Conservation (phyloP, 139 green algal species). For the Coelastrella sp. region DNA sequence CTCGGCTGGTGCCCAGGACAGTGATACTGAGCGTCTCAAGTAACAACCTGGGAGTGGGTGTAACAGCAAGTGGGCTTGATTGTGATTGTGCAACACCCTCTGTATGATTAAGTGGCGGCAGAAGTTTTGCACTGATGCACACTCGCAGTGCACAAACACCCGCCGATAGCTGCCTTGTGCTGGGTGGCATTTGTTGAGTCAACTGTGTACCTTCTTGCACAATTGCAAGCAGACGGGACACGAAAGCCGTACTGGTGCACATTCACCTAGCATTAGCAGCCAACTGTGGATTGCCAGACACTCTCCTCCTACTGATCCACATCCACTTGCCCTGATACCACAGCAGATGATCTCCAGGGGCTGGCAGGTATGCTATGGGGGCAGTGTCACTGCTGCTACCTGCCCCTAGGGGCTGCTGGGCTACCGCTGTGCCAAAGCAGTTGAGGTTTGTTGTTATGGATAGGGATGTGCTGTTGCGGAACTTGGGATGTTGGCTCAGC, state of each 20-base stretch:
- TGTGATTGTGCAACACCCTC: neutral
- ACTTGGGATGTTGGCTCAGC: constrained; percentile 38
- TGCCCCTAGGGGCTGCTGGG: constrained; percentile 23
- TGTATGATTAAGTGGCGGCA: too few relatives aligned
- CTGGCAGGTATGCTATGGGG: constrained; percentile 47
- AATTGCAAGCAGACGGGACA: neutral
- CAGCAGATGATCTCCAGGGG: constrained; percentile 54
- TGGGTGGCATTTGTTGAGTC: too few relatives aligned
- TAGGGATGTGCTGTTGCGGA: constrained; percentile 25
- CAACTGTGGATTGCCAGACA: constrained; percentile 48
- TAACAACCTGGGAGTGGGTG: constrained; percentile 39
- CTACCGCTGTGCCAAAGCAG: constrained; percentile 36
- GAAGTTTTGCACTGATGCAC: too few relatives aligned
- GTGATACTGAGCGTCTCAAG: constrained; percentile 49
- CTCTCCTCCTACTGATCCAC: constrained; percentile 38
- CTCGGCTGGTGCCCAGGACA: constrained; percentile 21
- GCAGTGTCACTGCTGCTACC: neutral
- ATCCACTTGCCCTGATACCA: constrained; percentile 45
- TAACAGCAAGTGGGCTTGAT: neutral
- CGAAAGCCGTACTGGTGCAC: neutral
- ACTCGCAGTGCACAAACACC: too few relatives aligned
- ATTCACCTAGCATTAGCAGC: constrained; percentile 48
- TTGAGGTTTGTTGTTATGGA: constrained; percentile 52
- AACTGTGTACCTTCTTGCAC: neutral
- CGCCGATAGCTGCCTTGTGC: too few relatives aligned